These are phyloP conservation scores for Malus domestica DNA, from an alignment of 306 rosid genomes.

Conservation along the genomic window DNA sequence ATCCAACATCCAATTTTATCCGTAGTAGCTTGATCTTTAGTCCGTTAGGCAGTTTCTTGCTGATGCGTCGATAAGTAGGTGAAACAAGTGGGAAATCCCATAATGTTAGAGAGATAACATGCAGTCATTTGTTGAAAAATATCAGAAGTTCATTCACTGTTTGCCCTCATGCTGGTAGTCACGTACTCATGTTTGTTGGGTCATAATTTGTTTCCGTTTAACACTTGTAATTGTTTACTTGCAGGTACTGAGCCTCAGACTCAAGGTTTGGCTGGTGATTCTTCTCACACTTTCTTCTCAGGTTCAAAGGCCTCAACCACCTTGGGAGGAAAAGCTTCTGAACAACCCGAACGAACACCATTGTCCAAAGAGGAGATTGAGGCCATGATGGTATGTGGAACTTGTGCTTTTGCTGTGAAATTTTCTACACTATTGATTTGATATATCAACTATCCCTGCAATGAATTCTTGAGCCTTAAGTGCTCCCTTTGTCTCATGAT, in stretches of 20 bases:
- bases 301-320: conserved; percentile 38
- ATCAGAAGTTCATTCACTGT: neutral
- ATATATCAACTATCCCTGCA: neutral
- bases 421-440: neutral
- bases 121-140: neutral
- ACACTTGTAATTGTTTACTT: neutral
- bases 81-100: neutral
- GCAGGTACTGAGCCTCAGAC: conserved; percentile 54
- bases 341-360: conserved; percentile 86
- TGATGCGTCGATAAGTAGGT: neutral
- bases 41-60: neutral
- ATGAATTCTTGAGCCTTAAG: neutral
- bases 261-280: conserved; percentile 30
- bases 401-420: conserved; percentile 6
- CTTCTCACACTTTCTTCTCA: conserved; percentile 39
- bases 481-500: neutral
- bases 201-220: neutral
- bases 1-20: neutral
- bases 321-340: conserved; percentile 86
- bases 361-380: conserved; percentile 81
- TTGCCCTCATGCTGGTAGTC: neutral
- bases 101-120: neutral
- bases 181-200: neutral
- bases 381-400: conserved; percentile 70
- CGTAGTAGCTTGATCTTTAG: neutral